phyloP scores from a whole-genome alignment of 2,329 filamentous ascomycete genomes.

The Fusarium metavorans region DNA sequence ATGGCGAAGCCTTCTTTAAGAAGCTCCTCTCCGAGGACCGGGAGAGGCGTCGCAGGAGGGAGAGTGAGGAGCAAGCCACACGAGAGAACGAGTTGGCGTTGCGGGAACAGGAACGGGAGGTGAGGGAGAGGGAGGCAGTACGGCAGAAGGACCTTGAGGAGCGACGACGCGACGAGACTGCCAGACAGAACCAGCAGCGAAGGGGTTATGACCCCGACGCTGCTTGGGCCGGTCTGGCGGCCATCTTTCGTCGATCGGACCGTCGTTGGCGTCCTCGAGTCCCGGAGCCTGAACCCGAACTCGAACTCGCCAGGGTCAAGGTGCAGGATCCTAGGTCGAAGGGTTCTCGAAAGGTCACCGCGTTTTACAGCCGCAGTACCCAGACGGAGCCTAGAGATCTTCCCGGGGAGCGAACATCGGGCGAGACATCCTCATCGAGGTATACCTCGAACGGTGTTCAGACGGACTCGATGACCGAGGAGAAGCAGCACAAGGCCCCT shows the following conservation, averaged over 20 bases:
- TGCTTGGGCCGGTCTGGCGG: background rate
- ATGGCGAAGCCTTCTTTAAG: slow-evolving; percentile 18
- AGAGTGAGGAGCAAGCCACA: background rate
- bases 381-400: slow-evolving; percentile 15
- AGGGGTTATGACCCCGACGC: background rate
- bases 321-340: background rate
- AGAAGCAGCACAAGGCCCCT: background rate
- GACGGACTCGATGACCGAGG: background rate
- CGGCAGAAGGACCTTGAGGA: background rate
- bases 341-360: background rate
- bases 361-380: slow-evolving; percentile 1
- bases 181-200: background rate
- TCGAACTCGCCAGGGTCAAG: background rate
- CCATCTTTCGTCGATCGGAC: background rate
- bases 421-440: background rate
- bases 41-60: background rate
- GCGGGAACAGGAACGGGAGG: background rate
- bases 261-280: background rate
- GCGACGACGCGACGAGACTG: background rate
- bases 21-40: slow-evolving; percentile 7
- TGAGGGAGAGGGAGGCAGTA: background rate
- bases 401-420: background rate
- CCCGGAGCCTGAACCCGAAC: background rate
- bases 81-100: background rate
- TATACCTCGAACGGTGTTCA: background rate